Base-by-base conservation (phyloP, 768 basidiomycete species). In the Lentinula sp. region DNA sequence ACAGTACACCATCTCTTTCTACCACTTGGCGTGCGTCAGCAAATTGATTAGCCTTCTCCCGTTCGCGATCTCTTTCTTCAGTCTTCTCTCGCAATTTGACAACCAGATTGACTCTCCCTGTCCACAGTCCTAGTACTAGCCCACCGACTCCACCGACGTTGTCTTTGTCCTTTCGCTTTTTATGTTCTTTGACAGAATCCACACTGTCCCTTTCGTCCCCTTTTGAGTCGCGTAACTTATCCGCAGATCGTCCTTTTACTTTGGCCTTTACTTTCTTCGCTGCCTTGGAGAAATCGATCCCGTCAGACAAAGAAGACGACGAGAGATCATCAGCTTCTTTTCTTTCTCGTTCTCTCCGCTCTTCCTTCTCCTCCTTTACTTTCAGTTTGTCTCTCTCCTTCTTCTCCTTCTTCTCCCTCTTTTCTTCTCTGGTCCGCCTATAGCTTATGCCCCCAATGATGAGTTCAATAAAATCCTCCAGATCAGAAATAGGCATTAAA, bases 391-490 rank as follows among this genome's bases (percentile, higher is more conserved):
- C 63, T 57, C 61, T 68, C 56, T 53, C 64, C 57, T 61, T 69
- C 43, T 49, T 66, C 60, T 65, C 54, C 59, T 67, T 21, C 65
- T 63, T 56, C 23, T 63, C 64, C 50, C 32, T 69, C 11, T 48
- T 48, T 11, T 56, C 55, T n/a, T 56, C 40, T 6, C 45, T 45
- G 59, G 43, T 62, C 55, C 62, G 68, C 57, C 53, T 63, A 54
- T 60, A 68, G 43, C 55, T 66, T 57, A 68, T 23, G 64, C 63
- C 59, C 61, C 64, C 76, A 43, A 78, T 63, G 7, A 85, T 69
- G 39, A 76, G 70, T 54, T 71, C 74, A 48, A 85, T 79, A 65
- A 91, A 80, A 10, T 67, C 69, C 5, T 72, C 76, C 45, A 91
- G 67, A 65, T 90, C 85, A 8, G 76, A 67, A 8, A 81, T 83